Base-by-base conservation (phyloP, 345 rosid genomes). In the Aethionema arabicum region DNA sequence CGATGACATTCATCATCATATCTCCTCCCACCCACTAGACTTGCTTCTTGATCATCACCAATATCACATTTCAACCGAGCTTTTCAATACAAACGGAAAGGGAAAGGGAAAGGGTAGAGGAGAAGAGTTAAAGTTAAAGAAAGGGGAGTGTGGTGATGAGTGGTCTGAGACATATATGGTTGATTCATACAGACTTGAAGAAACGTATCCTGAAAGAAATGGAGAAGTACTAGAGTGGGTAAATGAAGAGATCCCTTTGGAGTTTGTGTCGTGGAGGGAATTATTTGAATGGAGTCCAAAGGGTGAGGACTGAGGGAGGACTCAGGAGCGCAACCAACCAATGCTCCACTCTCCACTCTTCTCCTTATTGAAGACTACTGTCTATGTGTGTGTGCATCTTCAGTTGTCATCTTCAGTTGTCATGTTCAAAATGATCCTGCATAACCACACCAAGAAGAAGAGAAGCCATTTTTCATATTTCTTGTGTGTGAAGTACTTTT, bases 401-500 rank as follows among this genome's bases (percentile, higher is more conserved):
- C n/a, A 21, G 1, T 21, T 21, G 1, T 21, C 2, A 21, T 21
- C 27, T 21, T 21, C 27, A 21, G 27, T 21, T 21, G 1, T 21
- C 2, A 21, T 21, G 2, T 21, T 21, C 27, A 21, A 21, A 21
- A 21, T 21, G 2, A 21, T 21, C 27, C 27, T 21, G 27, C 27
- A 21, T 21, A 21, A 21, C 27, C 27, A 21, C 27, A 21, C 27
- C 27, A 21, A 21, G 27, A 21, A 21, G 2, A 21, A 21, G 27
- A 21, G 27, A 21, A 21, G 27, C 2, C 27, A 21, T 21, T 21
- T 21, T 21, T 21, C 27, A 21, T 21, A 21, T 21, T 21, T 21
- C 27, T 21, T 21, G 27, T 21, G 27, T 21, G 1, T 2, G 2
- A 2, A 21, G 27, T 21, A 91, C 77, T 72, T 79, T 79, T 33